These are phyloP conservation scores for Agaricales sp. DNA, from an alignment of 1,284 basidiomycete species.

Conservation along the genomic window DNA sequence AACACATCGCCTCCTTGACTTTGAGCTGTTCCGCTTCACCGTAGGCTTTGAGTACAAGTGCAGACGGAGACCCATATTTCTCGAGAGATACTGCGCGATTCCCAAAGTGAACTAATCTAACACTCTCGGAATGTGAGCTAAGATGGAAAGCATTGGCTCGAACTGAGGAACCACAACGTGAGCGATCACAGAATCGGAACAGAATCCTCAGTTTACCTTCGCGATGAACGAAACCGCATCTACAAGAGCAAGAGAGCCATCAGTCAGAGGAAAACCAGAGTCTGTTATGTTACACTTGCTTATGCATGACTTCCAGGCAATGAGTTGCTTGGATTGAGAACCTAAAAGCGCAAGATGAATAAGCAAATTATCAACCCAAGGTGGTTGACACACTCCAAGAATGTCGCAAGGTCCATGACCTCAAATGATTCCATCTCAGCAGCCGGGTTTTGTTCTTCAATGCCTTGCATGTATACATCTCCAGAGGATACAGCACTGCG, in stretches of 20 bases:
- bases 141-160: constrained; percentile 67
- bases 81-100: constrained; percentile 65
- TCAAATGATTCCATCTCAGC: constrained; percentile 51
- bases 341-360: constrained; percentile 24
- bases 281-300: constrained; percentile 22
- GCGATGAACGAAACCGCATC: constrained; percentile 49
- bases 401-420: constrained; percentile 65
- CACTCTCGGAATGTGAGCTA: constrained; percentile 54
- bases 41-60: constrained; percentile 48
- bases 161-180: too few relatives aligned
- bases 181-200: constrained; percentile 4
- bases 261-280: constrained; percentile 3
- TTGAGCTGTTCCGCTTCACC: constrained; percentile 55
- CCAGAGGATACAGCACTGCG: constrained; percentile 31
- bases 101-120: constrained; percentile 64
- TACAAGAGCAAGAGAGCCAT: constrained; percentile 11
- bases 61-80: constrained; percentile 57
- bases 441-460: constrained; percentile 33
- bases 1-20: constrained; percentile 64
- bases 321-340: constrained; percentile 66
- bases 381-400: constrained; percentile 49
- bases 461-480: constrained; percentile 40
- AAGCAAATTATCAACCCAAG: too few relatives aligned
- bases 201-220: constrained; percentile 34
- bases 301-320: constrained; percentile 56